These are phyloP conservation scores for Ceratocystis eucalypticola DNA, from an alignment of 2,329 filamentous ascomycete genomes.

Conservation along the genomic window DNA sequence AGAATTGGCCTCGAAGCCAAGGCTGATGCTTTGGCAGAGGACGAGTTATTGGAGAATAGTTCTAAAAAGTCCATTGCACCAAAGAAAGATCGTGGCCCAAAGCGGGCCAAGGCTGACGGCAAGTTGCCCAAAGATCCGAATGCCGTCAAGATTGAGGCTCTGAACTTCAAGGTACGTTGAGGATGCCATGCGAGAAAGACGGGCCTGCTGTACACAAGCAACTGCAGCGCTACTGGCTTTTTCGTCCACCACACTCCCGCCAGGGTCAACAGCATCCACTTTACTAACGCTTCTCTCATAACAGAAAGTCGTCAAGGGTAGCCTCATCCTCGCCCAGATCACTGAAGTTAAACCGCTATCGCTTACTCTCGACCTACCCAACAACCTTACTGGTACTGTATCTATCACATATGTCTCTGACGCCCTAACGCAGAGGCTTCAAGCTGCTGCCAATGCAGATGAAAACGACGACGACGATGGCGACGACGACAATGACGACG, in stretches of 20 bases:
- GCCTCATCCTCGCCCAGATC: constrained; percentile 76
- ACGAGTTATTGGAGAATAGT: constrained; percentile 27
- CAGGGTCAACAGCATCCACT: not conserved
- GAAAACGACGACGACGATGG: constrained; percentile 39
- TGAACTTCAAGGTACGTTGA: constrained; percentile 68
- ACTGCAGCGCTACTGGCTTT: not conserved
- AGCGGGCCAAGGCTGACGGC: constrained; percentile 35
- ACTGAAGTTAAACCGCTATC: constrained; percentile 67
- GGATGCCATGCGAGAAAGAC: not conserved
- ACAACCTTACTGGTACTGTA: constrained; percentile 82
- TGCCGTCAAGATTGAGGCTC: constrained; percentile 62
- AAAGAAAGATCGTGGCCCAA: constrained; percentile 23
- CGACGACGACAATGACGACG: constrained; percentile 42
- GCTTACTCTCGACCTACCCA: constrained; percentile 71
- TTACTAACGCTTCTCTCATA: not conserved
- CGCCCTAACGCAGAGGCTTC: constrained; percentile 59
- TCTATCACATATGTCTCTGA: constrained; percentile 87
- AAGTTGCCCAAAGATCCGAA: constrained; percentile 35
- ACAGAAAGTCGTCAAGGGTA: constrained; percentile 71
- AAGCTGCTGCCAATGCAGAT: constrained; percentile 46
- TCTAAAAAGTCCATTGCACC: constrained; percentile 7
- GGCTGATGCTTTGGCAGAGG: constrained; percentile 81
- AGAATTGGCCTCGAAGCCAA: constrained; percentile 91
- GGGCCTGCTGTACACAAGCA: not conserved
- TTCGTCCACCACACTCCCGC: not conserved